Evolutionary conservation across 768 basidiomycete species (phyloP).

Genomic region (Xerocomus brunneocitrinus): DNA sequence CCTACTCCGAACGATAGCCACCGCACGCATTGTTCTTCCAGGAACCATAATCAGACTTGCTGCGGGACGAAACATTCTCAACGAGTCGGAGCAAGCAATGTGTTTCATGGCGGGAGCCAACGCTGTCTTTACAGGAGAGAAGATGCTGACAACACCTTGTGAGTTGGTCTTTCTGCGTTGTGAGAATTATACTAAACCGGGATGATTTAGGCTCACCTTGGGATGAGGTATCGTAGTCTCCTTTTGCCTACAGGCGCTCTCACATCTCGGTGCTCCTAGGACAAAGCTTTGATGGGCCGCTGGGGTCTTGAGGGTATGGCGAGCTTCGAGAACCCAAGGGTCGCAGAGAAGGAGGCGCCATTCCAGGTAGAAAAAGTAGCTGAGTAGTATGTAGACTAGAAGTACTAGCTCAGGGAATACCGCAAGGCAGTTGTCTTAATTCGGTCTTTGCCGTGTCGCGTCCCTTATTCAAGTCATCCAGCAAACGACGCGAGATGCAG

Average conservation of each 20-base stretch:
- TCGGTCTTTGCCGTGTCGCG: conserved; percentile 25
- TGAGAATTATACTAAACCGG: conserved; percentile 5
- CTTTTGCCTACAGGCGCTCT: not conserved
- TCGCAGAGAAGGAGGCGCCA: conserved; percentile 49
- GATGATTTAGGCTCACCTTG: conserved; percentile 70
- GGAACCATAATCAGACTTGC: conserved; percentile 92
- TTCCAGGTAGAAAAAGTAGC: conserved; percentile 9
- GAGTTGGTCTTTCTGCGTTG: conserved; percentile 30
- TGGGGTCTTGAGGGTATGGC: conserved; percentile 93
- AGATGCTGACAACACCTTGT: conserved; percentile 97
- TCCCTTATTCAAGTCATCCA: not conserved
- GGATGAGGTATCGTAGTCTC: conserved; percentile 64
- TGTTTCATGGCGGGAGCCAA: conserved; percentile 99
- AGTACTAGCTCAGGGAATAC: too few relatives aligned
- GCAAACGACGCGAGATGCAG: conserved; percentile 14
- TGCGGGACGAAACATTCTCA: conserved; percentile 85
- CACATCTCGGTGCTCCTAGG: conserved; percentile 37
- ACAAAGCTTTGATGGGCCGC: conserved; percentile 88
- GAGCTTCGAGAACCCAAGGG: conserved; percentile 74
- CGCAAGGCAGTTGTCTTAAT: too few relatives aligned
- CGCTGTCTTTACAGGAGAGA: conserved; percentile 97
- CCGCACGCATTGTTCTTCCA: conserved; percentile 88
- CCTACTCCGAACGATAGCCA: conserved; percentile 90
- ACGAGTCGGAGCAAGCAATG: conserved; percentile 93
- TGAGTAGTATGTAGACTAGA: not conserved